Evolutionary conservation across 176 grass and related monocot species (phyloP), one percentile per base, ranked within the genome.

Genomic region (Paspalum notatum): DNA sequence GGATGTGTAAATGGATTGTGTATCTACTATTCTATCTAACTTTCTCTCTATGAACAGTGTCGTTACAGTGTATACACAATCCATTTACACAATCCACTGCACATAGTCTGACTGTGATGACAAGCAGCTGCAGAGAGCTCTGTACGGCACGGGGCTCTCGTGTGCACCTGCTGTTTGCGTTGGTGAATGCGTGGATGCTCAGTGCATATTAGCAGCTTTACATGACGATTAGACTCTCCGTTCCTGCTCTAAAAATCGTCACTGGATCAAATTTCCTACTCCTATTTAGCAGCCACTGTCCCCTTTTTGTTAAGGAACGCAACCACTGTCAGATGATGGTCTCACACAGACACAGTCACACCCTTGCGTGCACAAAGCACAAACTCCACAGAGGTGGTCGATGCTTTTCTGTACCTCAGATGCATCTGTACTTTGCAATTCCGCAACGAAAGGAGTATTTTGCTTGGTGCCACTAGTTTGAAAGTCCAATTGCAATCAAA

Each of bases 351-450:
- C n/a, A n/a, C n/a, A n/a, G n/a, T 7, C 12, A 25, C 5, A 14
- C 11, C 58, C 14, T 24, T 48, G 57, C 8, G 21, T 47, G 7
- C 5, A 7, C 66, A 68, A 69, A 69, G 21, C 25, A 22, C 38
- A 69, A 32, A 18, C 11, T 4, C 12, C 54, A 22, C 17, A 71
- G 12, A 50, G 54, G 42, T 22, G 32, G 44, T 45, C 14, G 56
- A 73, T 41, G 46, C 68, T 45, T 44, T 52, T 27, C 45, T 82
- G 58, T 54, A 16, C 32, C 13, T 62, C 38, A 68, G 63, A 68
- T 18, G 79, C 41, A 25, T 17, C 45, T 43, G 58, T 82, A 82
- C 69, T 74, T 82, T 14, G 25, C 12, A 32, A 62, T 51, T 82
- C 45, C 46, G 21, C 67, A 48, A 16, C 9, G 13, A 47, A 70